These are phyloP conservation scores for Debaryomyces nepalensis DNA, from an alignment of 1,139 yeast genomes.

Conservation along the genomic window DNA sequence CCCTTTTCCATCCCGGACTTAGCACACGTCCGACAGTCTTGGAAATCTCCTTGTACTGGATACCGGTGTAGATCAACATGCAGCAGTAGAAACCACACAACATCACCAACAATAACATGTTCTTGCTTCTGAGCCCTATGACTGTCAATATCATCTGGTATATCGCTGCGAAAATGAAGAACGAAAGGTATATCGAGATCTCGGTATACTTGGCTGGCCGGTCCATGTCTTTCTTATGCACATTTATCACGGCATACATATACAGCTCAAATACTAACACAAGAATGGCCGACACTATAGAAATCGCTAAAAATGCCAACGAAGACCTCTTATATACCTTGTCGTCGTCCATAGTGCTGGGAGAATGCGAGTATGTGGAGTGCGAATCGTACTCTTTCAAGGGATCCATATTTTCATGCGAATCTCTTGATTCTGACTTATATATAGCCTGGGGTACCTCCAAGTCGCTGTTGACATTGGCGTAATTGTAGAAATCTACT, in stretches of 20 bases:
- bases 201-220: constrained; percentile 27
- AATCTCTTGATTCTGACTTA: constrained; percentile 1
- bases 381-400: neutral
- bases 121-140: constrained; percentile 49
- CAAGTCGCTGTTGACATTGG: constrained; percentile 9
- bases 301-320: constrained; percentile 29
- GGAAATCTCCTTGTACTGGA: constrained; percentile 52
- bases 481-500: constrained; percentile 14
- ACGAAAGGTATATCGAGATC: constrained; percentile 29
- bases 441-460: constrained; percentile 4
- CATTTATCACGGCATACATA: constrained; percentile 41
- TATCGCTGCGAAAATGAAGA: constrained; percentile 33
- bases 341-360: constrained; percentile 7
- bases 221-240: constrained; percentile 29
- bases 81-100: constrained; percentile 51
- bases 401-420: neutral
- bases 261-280: constrained; percentile 37
- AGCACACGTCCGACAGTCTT: constrained; percentile 27
- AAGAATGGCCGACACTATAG: constrained; percentile 35
- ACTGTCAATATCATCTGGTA: constrained; percentile 45
- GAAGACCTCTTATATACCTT: constrained; percentile 21
- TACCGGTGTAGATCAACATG: constrained; percentile 55
- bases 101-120: constrained; percentile 46
- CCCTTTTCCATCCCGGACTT: constrained; percentile 31
- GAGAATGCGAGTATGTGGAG: neutral